Conservation (phyloP, 2,329 filamentous ascomycete genomes). For the Sporothrix euskadiensis region DNA sequence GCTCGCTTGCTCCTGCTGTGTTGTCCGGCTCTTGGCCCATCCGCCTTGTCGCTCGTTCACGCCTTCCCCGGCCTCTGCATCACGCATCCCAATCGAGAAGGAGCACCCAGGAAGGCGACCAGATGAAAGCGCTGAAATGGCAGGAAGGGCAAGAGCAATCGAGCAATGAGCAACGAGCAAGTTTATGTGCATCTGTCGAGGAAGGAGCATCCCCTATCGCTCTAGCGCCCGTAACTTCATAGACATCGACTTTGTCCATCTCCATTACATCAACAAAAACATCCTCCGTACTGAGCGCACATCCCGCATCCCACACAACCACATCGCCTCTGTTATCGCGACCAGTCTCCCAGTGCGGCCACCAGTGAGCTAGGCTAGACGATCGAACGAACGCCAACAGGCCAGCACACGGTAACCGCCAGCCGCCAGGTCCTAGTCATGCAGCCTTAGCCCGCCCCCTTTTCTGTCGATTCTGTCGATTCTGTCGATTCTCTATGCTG, state of each 20-base stretch:
- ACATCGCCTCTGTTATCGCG: conserved; percentile 15
- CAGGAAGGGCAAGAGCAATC: not conserved
- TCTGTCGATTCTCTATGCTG: not conserved
- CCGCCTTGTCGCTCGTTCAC: not conserved
- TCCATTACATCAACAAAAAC: not conserved
- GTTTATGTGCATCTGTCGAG: not conserved
- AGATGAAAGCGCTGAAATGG: not conserved
- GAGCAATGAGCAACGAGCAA: not conserved
- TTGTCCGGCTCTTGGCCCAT: not conserved
- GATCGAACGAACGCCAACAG: not conserved
- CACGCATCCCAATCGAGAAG: not conserved
- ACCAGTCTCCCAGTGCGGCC: not conserved
- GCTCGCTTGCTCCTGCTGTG: not conserved
- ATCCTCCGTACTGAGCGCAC: not conserved
- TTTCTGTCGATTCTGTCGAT: not conserved
- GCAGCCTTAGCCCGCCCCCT: not conserved
- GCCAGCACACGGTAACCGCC: not conserved
- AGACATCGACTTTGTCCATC: not conserved
- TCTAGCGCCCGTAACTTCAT: not conserved
- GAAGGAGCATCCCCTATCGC: not conserved
- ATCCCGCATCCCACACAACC: not conserved
- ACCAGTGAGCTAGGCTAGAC: conserved; percentile 2
- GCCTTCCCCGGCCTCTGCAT: conserved; percentile 8
- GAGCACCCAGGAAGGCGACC: not conserved
- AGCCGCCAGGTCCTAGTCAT: conserved; percentile 15